Evolutionary conservation across 495 filamentous ascomycete species (phyloP), one percentile per base, ranked within the genome.

Genomic region (Tuber magnatum): DNA sequence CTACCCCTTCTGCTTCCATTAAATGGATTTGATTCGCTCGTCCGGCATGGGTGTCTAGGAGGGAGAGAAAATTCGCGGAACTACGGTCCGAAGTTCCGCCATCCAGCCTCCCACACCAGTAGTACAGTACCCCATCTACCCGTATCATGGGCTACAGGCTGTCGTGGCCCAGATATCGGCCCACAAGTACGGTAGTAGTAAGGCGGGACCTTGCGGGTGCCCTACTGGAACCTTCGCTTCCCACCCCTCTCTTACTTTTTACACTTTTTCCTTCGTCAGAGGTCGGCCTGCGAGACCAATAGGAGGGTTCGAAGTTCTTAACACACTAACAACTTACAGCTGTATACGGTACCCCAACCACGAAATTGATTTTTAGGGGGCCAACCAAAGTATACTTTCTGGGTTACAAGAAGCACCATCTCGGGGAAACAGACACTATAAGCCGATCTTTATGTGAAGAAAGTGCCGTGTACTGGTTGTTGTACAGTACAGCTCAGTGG

Each of bases 111-210:
- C 32, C 56, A 24, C 16, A 61, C n/a, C 24, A 35, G 22, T 65
- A 39, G 71, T 75, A 72, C 70, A n/a, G n/a, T n/a, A n/a, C n/a
- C n/a, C n/a, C n/a, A n/a, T n/a, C n/a, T n/a, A n/a, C n/a, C n/a
- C n/a, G 73, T 75, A 70, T 75, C 69, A 46, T 71, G 68, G 73
- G 41, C 28, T 76, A 24, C 28, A 24, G 51, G 44, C 46, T 44
- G 61, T n/a, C 70, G 22, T 71, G 69, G 75, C 71, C 71, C 74
- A 51, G 75, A 44, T 78, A 70, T 68, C 75, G 69, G 68, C 71
- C 68, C 73, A 71, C 71, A 77, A 71, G 44, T 43, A 39, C 41
- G 42, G 46, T 56, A 73, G 68, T 56, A 71, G 69, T 72, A 71
- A 69, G 43, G 46, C 9, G 44, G 32, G 73, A 10, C 75, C 71